Percentiles rank a stretch among this genome's conserved stretches.
Evolutionary conservation across 2,329 filamentous ascomycete genomes (phyloP).

Genomic region (Epichloe aotearoae): DNA sequence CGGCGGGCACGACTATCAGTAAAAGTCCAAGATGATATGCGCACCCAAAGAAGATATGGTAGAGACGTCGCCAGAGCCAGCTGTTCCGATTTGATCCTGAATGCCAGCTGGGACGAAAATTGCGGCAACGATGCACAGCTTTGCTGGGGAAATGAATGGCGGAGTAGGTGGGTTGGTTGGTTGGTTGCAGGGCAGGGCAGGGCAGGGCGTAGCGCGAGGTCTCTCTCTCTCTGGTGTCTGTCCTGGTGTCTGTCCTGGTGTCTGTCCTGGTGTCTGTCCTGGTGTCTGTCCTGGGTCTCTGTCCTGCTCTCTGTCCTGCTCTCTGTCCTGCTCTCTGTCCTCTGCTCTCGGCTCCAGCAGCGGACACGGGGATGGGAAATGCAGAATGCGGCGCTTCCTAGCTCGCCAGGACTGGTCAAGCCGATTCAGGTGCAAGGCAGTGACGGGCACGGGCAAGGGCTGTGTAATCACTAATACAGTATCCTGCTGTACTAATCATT

Average conservation of each 20-base stretch:
- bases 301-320: no score
- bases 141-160: constrained; percentile 5
- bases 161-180: constrained; percentile 5
- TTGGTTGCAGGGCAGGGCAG: not conserved
- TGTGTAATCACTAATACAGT: no score
- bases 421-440: not conserved
- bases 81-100: not conserved
- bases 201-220: no score
- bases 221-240: no score
- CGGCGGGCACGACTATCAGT: not conserved
- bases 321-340: no score
- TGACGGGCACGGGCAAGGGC: no score
- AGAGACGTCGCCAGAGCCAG: not conserved
- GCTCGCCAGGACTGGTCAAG: not conserved
- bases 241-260: no score
- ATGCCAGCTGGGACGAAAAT: not conserved
- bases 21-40: not conserved
- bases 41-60: not conserved
- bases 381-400: not conserved
- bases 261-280: no score
- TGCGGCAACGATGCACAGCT: not conserved
- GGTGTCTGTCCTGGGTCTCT: no score
- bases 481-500: not conserved
- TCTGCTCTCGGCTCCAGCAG: not conserved
- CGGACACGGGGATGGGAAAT: no score